Evolutionary conservation across 169 alveolate genomes (phyloP).

Genomic region (Haemoproteus tartakovskyi): DNA sequence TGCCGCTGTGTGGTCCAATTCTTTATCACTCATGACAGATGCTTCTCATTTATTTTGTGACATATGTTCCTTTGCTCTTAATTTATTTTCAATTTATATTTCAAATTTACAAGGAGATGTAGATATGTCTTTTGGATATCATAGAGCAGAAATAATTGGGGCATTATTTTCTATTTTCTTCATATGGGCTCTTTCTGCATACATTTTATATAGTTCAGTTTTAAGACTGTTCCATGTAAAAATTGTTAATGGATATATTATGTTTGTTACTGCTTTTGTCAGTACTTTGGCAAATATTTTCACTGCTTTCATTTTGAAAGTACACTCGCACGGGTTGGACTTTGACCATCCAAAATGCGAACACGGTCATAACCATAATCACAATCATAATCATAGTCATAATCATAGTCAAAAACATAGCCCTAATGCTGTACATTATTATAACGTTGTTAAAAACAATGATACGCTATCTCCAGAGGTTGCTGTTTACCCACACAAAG

Average conservation of each 20-base stretch:
- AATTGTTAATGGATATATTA: constrained; percentile 87
- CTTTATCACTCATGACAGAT: constrained; percentile 90
- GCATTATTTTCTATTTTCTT: constrained; percentile 89
- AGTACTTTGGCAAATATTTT: constrained; percentile 90
- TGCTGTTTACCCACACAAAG: too few relatives aligned
- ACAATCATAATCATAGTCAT: too few relatives aligned
- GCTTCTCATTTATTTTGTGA: constrained; percentile 96
- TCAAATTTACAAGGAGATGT: constrained; percentile 86
- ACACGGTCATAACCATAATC: constrained; percentile 7
- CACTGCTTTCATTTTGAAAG: constrained; percentile 85
- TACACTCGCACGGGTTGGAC: constrained; percentile 78
- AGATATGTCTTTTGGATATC: constrained; percentile 90
- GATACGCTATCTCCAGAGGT: too few relatives aligned
- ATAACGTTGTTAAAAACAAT: too few relatives aligned
- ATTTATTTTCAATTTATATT: constrained; percentile 86
- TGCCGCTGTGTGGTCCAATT: constrained; percentile 85
- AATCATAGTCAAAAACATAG: too few relatives aligned
- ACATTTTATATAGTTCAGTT: constrained; percentile 90
- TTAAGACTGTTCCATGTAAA: constrained; percentile 84
- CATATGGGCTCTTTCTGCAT: constrained; percentile 91
- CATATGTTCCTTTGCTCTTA: constrained; percentile 86
- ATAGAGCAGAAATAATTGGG: constrained; percentile 95
- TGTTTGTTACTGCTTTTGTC: constrained; percentile 91
- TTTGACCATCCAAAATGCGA: constrained; percentile 22
- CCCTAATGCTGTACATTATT: too few relatives aligned